phyloP scores from a whole-genome alignment of 176 grass and related monocot genomes.

The Elaeis guineensis region DNA sequence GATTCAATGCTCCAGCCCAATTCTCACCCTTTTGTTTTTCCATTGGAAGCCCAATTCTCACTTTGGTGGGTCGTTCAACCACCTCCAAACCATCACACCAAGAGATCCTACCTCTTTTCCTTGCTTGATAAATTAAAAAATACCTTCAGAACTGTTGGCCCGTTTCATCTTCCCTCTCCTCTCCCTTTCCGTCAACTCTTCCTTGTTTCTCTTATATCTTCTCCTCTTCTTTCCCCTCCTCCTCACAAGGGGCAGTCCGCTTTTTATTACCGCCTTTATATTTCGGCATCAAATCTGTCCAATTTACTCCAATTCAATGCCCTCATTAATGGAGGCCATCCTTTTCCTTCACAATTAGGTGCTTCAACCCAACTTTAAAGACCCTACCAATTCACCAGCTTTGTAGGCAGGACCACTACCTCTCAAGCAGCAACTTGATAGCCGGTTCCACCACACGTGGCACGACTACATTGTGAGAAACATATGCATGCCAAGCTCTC shows the following conservation, averaged over 20 bases:
- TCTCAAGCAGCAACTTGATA: too few species aligned
- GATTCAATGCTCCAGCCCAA: too few species aligned
- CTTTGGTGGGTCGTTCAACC: slow-evolving; percentile 16
- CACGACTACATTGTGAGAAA: too few species aligned
- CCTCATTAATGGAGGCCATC: slow-evolving; percentile 13
- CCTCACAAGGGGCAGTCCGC: background rate
- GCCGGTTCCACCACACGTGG: too few species aligned
- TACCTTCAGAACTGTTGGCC: slow-evolving; percentile 1
- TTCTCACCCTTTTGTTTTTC: background rate
- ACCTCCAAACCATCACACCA: slow-evolving; percentile 15
- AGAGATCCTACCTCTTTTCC: background rate
- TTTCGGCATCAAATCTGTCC: slow-evolving; percentile 11
- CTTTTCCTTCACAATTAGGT: slow-evolving; percentile 25
- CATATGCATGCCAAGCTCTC: too few species aligned
- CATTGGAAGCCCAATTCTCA: too few species aligned
- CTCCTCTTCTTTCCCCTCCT: background rate
- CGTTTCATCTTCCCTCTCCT: background rate
- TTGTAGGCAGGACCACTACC: too few species aligned
- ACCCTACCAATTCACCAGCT: too few species aligned
- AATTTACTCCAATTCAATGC: slow-evolving; percentile 32
- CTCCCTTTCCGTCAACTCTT: background rate
- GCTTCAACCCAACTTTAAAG: background rate
- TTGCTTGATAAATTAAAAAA: background rate
- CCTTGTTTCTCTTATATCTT: background rate
- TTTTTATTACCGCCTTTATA: slow-evolving; percentile 8